These are phyloP conservation scores for Dactylonectria estremocensis DNA, from an alignment of 2,329 filamentous ascomycete species.

Conservation along the genomic window DNA sequence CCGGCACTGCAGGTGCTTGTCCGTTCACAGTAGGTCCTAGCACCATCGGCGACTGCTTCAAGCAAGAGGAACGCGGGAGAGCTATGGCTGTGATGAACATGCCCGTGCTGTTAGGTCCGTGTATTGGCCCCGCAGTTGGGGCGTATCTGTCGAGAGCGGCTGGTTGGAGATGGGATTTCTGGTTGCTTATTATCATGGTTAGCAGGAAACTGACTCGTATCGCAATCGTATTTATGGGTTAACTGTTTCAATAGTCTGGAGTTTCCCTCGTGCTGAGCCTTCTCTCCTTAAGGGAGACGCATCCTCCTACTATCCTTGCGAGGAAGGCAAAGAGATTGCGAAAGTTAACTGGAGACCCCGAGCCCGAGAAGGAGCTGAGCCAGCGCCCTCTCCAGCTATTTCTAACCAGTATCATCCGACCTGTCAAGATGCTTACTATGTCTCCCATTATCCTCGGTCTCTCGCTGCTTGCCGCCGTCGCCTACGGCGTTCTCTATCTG, in stretches of 20 bases:
- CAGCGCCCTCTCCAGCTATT: conserved; percentile 62
- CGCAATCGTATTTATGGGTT: background rate
- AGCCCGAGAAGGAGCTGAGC: background rate
- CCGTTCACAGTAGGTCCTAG: conserved; percentile 74
- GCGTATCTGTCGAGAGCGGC: conserved; percentile 61
- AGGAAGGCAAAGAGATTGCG: conserved; percentile 68
- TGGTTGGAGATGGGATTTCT: conserved; percentile 66
- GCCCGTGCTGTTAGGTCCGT: conserved; percentile 44
- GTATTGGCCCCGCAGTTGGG: conserved; percentile 49
- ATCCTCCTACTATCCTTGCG: conserved; percentile 61
- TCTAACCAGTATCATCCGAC: conserved; percentile 51
- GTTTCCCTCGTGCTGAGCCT: conserved; percentile 4
- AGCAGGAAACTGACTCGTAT: background rate
- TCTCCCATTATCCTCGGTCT: conserved; percentile 61
- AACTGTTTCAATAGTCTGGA: conserved; percentile 4
- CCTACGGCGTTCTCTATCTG: conserved; percentile 69
- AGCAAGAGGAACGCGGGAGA: conserved; percentile 62
- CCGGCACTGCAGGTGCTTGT: conserved; percentile 69
- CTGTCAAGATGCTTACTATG: conserved; percentile 64
- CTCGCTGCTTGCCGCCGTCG: conserved; percentile 64
- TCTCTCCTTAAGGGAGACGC: conserved; percentile 17
- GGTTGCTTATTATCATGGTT: conserved; percentile 62
- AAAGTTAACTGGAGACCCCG: background rate
- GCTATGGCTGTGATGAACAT: conserved; percentile 43
- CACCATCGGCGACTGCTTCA: conserved; percentile 69